Evolutionary conservation across 345 rosid species (phyloP), one percentile per base, ranked within the genome.

Genomic region (Eucalyptus grandis): DNA sequence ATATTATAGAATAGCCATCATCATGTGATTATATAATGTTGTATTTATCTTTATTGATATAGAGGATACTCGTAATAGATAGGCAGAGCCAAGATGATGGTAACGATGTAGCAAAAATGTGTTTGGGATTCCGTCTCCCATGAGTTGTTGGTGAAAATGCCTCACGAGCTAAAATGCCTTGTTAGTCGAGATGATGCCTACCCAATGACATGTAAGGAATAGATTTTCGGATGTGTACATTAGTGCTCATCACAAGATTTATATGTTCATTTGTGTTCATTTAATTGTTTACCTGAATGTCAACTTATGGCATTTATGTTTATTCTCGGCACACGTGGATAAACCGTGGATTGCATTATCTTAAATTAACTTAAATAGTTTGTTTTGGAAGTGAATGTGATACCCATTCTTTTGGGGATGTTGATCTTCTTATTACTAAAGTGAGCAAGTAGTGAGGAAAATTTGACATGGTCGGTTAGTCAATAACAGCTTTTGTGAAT

Each of bases 81-180:
- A 0, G 8, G 1, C 17, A 11, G 0, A 30, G 1, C 54, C 2
- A 51, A 51, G 1, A 51, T 51, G 22, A 17, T 51, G 54, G 54
- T 51, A 0, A 51, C 8, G 54, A 16, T 51, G 54, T 51, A 6
- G 54, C 21, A 51, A 51, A 51, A 51, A 51, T 51, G 54, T 51
- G 54, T 51, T 51, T 15, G 54, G 21, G 54, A 51, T 51, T 51
- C 21, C 21, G 1, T 51, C 54, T 51, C 65, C 65, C n/a, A 58
- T 9, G 27, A 58, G 14, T 58, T 58, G 4, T 5, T 27, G 69
- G 31, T 60, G 9, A 60, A 0, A 6, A 60, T 27, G 4, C 2
- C 15, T 60, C 16, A 5, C 2, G 14, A 60, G 69, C 13, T 12
- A 11, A 60, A 21, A 54, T 54, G 60, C 27, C 15, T 60, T 4